Base-by-base conservation (phyloP, 371 early-diverging fungal species). In the Syncephalastrum monosporum region DNA sequence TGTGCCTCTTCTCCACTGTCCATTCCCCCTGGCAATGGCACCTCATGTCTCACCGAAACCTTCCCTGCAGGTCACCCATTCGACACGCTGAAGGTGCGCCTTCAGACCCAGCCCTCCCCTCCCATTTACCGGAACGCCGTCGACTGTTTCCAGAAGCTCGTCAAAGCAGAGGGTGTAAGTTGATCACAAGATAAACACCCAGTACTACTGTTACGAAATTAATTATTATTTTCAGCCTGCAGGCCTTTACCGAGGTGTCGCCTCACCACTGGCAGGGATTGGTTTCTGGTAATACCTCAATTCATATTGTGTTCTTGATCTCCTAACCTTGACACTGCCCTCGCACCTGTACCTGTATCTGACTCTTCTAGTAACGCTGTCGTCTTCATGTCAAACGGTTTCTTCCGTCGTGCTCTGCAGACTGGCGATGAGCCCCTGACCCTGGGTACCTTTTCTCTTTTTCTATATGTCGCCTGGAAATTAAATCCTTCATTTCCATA, bases 231-330 rank as follows among this genome's bases (percentile, higher is more conserved):
- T 33, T 33, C 62, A 87, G 83, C 68, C 83, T 13, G 67, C 74
- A 41, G 94, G 89, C 45, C 69, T 94, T 8, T 94, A 92, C 73
- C 87, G 87, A 69, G 95, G 95, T 55, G 89, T 90, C 12, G 79
- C 83, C 10, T 90, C 91, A 5, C 94, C 95, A 3, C 65, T 94
- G 62, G 80, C 86, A 53, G 95, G 94, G n/a, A 89, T 91, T 57
- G 94, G 93, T 47, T 82, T 93, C 42, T 91, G 91, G 88, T 87
- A 72, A 47, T 63, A 23, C 27, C 33, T 16, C 16, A 41, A 3
- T 29, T 51, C 15, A 50, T 14, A 50, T 10, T 25, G 45, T 50
- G 12, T 25, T 50, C 17, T 19, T n/a, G 15, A 23, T 42, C 15
- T 12, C 50, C 21, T 21, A 21, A 21, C 21, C 2, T 21, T 21